Conservation (phyloP, 2,329 filamentous ascomycete genomes). For the Colletotrichum chlorophyti region DNA sequence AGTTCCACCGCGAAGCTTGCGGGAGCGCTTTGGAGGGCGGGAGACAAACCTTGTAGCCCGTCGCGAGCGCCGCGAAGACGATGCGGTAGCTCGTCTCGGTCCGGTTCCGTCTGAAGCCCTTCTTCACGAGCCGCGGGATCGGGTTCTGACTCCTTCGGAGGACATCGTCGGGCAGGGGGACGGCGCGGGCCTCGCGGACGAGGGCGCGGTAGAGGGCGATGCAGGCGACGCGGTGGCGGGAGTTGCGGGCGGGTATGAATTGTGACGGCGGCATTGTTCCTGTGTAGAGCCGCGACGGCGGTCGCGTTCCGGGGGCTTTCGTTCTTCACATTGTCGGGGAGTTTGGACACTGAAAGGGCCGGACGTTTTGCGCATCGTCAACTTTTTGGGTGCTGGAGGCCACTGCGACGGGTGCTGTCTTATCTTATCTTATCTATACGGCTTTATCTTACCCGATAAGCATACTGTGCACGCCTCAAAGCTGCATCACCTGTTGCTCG, state of each 20-base stretch:
- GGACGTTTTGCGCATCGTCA: background rate
- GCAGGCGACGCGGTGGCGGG: slow-evolving; percentile 62
- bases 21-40: too few relatives aligned
- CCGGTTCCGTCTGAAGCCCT: slow-evolving; percentile 67
- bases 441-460: background rate
- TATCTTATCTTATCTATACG: background rate
- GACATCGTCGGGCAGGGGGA: slow-evolving; percentile 58
- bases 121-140: slow-evolving; percentile 64
- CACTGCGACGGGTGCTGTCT: too few relatives aligned
- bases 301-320: background rate
- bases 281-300: too few relatives aligned
- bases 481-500: too few relatives aligned
- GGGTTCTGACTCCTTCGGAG: slow-evolving; percentile 47
- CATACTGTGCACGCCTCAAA: too few relatives aligned
- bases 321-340: slow-evolving; percentile 1
- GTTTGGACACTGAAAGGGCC: background rate
- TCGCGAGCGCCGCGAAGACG: slow-evolving; percentile 66
- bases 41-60: slow-evolving; percentile 68
- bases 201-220: slow-evolving; percentile 77
- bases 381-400: background rate
- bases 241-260: slow-evolving; percentile 56
- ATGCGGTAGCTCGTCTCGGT: slow-evolving; percentile 64
- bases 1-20: too few relatives aligned
- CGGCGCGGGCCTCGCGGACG: slow-evolving; percentile 60
- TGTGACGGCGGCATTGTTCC: slow-evolving; percentile 11